Evolutionary conservation across 306 rosid species (phyloP), one percentile per base, ranked within the genome.

Genomic region (Macrotyloma uniflorum): DNA sequence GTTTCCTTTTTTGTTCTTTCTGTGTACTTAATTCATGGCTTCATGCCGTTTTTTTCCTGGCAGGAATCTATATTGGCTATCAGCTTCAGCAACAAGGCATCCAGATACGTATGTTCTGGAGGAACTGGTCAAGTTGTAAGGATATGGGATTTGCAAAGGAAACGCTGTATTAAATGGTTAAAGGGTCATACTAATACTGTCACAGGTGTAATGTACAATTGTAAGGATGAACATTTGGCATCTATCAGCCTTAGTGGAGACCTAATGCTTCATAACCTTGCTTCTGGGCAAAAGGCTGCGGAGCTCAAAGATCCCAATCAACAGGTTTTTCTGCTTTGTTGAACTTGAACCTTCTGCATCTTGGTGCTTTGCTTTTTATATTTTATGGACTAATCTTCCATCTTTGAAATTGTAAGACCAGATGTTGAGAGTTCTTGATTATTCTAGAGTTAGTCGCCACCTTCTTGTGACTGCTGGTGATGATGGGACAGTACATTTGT

Each of bases 121-220:
- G 99, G 99, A 83, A 91, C 91, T 22, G 96, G 91, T 70, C 98
- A 96, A 86, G 94, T 93, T 88, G 96, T 96, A 63, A 90, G 93
- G 83, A 91, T 96, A 86, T 96, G 98, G 99, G 99, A 96, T 89
- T 87, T 96, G 87, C 99, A 96, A 81, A 91, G 83, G 83, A 96
- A 89, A 67, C 96, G 97, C 14, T 96, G 99, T 82, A 96, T 93
- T 62, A 96, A 96, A 83, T 90, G 98, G 97, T 82, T 96, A 81
- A 89, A 84, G 72, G 99, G 99, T 57, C 99, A 93, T 70, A 89
- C 92, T 30, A 90, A 86, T 79, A 89, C 98, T 23, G 86, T 96
- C 68, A 91, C 94, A 0, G 98, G 99, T n/a, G 93, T 91, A 58
- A 90, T 90, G 82, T 93, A 90, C 87, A 96, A 96, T 61, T 96